Evolutionary conservation across 352 stramenopile species (phyloP), one percentile per base, ranked within the genome.

Genomic region (Aphanomyces euteiches): DNA sequence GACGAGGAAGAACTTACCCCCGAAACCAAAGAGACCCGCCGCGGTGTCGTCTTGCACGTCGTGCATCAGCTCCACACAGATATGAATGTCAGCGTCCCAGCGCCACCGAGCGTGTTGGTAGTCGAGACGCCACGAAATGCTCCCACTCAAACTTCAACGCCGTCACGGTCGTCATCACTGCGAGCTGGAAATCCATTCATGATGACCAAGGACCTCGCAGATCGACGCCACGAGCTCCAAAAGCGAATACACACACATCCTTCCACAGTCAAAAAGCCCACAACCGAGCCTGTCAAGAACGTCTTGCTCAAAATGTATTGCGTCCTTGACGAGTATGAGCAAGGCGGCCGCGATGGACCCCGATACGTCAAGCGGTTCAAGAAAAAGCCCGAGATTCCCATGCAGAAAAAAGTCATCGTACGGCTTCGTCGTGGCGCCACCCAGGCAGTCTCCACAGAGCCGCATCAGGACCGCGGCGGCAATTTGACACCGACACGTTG

Each of bases 331-430:
- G 54, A 61, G 37, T 61, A 3, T 37, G 7, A 36, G 13, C 0
- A 28, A 28, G 28, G 2, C 28, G 50, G 3, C 10, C 54, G 37
- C 13, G 54, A 61, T 21, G 54, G 54, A 28, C 28, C 28, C 28
- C 7, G 43, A 37, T 39, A 40, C 36, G 54, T 61, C 6, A 61
- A 61, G 15, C 54, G 54, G 15, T 37, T 61, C 54, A 61, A 61
- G 54, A 28, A 61, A 61, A 61, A 61, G 54, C 54, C 54, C 7
- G 54, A 61, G 54, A 61, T 61, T 13, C 54, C 54, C 5, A 61
- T 61, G 54, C 54, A 61, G 54, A 61, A 61, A 17, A 61, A 37
- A 12, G 43, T 12, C 43, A n/a, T 50, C 43, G 28, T 28, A 28
- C 28, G 28, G 28, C 28, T 28, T 28, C 28, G 28, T 28, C 28